Evolutionary conservation across 495 filamentous ascomycete genomes (phyloP).

Genomic region (Symbiotaphrina buchneri): DNA sequence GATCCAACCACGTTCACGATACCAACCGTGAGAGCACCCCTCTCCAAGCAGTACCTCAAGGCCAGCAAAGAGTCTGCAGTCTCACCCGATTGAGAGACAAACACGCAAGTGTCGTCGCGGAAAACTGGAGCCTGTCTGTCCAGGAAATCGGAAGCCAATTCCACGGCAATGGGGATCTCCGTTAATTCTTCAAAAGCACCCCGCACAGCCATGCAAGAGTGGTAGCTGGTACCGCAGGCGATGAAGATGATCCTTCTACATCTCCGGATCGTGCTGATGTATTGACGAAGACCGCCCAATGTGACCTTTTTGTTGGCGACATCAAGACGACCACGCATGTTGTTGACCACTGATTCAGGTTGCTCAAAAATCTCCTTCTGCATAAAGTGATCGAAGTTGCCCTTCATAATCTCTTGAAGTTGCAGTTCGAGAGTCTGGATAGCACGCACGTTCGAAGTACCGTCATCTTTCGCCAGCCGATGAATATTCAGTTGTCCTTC

Average conservation of each 20-base stretch:
- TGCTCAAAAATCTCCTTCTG: conserved; percentile 99
- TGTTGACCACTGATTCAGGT: conserved; percentile 96
- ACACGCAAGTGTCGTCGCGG: conserved; percentile 97
- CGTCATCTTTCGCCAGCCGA: conserved; percentile 88
- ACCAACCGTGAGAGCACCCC: conserved; percentile 88
- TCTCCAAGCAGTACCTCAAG: conserved; percentile 89
- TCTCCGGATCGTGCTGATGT: conserved; percentile 86
- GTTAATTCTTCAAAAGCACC: conserved; percentile 95
- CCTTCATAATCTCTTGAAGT: conserved; percentile 99
- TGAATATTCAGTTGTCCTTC: conserved; percentile 98
- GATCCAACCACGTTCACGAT: conserved; percentile 97
- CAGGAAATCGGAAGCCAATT: conserved; percentile 93
- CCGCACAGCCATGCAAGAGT: conserved; percentile 98
- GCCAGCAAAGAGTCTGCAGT: conserved; percentile 98
- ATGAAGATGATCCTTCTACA: conserved; percentile 96
- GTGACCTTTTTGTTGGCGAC: conserved; percentile 82
- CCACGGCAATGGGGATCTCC: conserved; percentile 92
- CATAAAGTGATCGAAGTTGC: conserved; percentile 99
- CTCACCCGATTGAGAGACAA: conserved; percentile 96
- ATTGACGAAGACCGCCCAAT: conserved; percentile 82
- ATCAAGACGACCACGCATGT: conserved; percentile 96
- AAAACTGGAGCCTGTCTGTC: conserved; percentile 96
- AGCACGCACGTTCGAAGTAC: conserved; percentile 82
- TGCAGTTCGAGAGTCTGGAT: conserved; percentile 97
- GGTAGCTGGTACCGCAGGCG: conserved; percentile 91